Conservation (phyloP, 768 basidiomycete species). For the Favolaschia claudopus region DNA sequence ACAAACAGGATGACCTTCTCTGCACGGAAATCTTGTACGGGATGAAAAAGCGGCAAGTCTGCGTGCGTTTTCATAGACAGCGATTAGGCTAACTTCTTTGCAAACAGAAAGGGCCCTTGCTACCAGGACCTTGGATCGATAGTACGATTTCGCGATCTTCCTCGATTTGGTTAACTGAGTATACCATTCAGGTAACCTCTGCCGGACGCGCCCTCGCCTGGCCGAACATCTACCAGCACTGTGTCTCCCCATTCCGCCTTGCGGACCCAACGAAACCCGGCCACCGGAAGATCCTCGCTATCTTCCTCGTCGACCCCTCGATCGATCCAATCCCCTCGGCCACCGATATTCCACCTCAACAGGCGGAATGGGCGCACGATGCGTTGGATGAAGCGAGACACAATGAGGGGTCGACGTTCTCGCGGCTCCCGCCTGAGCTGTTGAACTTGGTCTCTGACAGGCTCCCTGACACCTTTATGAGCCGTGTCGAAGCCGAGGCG, state of each 20-base stretch:
- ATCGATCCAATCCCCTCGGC: constrained; percentile 35
- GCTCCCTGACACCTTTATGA: background rate
- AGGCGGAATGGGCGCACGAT: constrained; percentile 31
- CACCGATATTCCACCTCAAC: constrained; percentile 39
- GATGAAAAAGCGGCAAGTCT: constrained; percentile 1
- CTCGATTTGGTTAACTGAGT: background rate
- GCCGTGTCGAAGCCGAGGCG: constrained; percentile 5
- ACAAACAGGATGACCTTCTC: constrained; percentile 25
- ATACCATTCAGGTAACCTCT: constrained; percentile 18
- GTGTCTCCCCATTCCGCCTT: constrained; percentile 43
- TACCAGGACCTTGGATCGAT: constrained; percentile 37
- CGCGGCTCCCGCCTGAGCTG: background rate
- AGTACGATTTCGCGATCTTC: background rate
- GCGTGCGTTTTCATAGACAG: no score
- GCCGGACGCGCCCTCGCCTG: constrained; percentile 40
- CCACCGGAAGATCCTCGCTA: constrained; percentile 43
- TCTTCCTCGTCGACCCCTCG: constrained; percentile 33
- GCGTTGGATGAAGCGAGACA: constrained; percentile 11
- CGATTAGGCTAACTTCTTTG: no score
- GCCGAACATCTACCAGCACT: constrained; percentile 47
- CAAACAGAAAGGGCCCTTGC: constrained; percentile 1
- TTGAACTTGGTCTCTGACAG: background rate
- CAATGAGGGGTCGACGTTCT: background rate
- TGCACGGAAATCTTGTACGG: constrained; percentile 17
- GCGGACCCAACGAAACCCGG: constrained; percentile 42